Evolutionary conservation across 768 basidiomycete species (phyloP).

Genomic region (Mycena metata): DNA sequence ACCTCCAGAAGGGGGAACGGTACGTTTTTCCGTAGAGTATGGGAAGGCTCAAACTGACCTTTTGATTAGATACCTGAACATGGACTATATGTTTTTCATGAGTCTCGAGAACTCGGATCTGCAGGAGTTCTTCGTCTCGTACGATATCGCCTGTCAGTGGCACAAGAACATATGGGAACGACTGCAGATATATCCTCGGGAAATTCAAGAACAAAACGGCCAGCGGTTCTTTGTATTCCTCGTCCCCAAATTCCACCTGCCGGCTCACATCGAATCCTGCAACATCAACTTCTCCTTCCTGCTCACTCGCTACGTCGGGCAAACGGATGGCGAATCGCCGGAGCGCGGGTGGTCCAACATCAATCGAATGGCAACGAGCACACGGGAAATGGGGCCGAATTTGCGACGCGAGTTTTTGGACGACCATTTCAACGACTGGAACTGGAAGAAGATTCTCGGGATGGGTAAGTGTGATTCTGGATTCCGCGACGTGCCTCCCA

Average conservation of each 20-base stretch:
- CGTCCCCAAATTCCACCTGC: slow-evolving; percentile 47
- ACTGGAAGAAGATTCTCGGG: slow-evolving; percentile 25
- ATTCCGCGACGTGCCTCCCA: too few species aligned
- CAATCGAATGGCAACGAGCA: slow-evolving; percentile 50
- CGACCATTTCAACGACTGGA: slow-evolving; percentile 29
- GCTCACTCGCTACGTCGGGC: slow-evolving; percentile 48
- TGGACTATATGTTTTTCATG: slow-evolving; percentile 47
- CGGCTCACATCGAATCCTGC: slow-evolving; percentile 41
- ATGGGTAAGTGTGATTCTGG: slow-evolving; percentile 5
- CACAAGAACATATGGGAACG: slow-evolving; percentile 37
- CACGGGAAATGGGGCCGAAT: slow-evolving; percentile 53
- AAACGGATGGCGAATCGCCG: slow-evolving; percentile 50
- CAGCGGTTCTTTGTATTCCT: slow-evolving; percentile 32
- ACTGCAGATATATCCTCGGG: slow-evolving; percentile 25
- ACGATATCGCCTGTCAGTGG: slow-evolving; percentile 44
- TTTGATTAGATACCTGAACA: slow-evolving; percentile 22
- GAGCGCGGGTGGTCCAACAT: slow-evolving; percentile 49
- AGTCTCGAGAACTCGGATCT: slow-evolving; percentile 30
- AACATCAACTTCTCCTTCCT: slow-evolving; percentile 41
- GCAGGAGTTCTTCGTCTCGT: slow-evolving; percentile 36
- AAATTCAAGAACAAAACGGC: slow-evolving; percentile 11
- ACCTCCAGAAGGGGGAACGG: slow-evolving; percentile 5
- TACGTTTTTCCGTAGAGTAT: not conserved
- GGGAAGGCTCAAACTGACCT: not conserved
- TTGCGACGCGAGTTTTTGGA: slow-evolving; percentile 25